Base-by-base conservation (phyloP, 345 rosid genomes). In the Conringia planisiliqua region DNA sequence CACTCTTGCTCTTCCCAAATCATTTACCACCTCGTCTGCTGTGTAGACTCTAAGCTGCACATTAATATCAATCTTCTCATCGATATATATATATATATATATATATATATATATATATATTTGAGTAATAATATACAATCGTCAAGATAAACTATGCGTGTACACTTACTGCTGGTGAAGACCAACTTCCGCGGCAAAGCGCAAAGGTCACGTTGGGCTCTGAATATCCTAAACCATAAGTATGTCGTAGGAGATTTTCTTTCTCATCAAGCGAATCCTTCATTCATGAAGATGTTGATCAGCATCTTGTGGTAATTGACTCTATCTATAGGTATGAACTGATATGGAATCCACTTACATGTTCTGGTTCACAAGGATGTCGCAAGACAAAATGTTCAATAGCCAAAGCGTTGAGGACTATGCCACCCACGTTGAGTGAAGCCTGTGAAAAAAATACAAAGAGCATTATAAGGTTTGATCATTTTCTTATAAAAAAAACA, bases 301-400 rank as follows among this genome's bases (percentile, higher is more conserved):
- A 78, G 57, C 10, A 66, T 57, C 42, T 57, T 68, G 36, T 24
- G 8, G 32, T 4, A 18, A 3, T 1, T 52, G 1, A 10, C 0
- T 52, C 0, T 22, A 32, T 16, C 1, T 43, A 62, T 32, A 30
- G 17, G 13, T 32, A 62, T 48, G 43, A 26, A 6, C 33, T 76
- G 3, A 32, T 43, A 30, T 54, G 52, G 3, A 6, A 62, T 38
- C 27, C 18, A 77, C 93, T 93, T 83, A 88, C 98, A 42, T 81
- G 68, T 40, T 82, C 79, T 68, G 85, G 71, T 74, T 89, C 92
- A 54, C 82, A 55, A 59, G 97, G 97, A 85, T 93, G 89, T 27
- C 97, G 78, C 50, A 93, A 96, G 74, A 93, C 89, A 64, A 93
- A 93, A 78, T 90, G 97, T 82, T 93, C 96, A 20, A 93, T 89